Evolutionary conservation across 164 flowering plant genomes (phyloP).

Genomic region (Akebia trifoliata): DNA sequence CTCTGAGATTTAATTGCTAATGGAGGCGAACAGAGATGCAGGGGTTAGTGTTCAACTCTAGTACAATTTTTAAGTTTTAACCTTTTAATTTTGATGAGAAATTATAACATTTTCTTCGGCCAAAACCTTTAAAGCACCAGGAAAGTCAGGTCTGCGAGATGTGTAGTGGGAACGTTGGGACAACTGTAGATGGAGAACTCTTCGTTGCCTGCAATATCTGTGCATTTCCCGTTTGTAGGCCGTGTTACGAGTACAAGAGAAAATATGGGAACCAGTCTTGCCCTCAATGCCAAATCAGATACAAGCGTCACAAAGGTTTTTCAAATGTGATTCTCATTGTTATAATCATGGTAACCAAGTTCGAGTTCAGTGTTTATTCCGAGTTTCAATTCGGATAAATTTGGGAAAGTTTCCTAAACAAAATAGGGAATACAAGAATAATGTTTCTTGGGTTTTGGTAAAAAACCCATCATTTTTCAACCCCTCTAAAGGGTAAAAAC

Average conservation of each 20-base stretch:
- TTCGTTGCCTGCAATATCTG: slow-evolving; percentile 56
- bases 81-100: not conserved
- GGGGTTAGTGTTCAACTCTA: not conserved
- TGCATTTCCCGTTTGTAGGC: slow-evolving; percentile 57
- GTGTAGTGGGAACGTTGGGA: slow-evolving; percentile 43
- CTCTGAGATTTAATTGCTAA: too few relatives aligned
- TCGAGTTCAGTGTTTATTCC: too few relatives aligned
- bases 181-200: slow-evolving; percentile 35
- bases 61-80: not conserved
- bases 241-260: slow-evolving; percentile 58
- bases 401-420: too few relatives aligned
- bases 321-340: not conserved
- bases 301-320: slow-evolving; percentile 49
- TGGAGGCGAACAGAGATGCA: slow-evolving; percentile 3
- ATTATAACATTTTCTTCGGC: slow-evolving; percentile 16
- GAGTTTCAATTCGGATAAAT: too few relatives aligned
- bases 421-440: too few relatives aligned
- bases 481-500: too few relatives aligned
- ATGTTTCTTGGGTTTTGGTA: too few relatives aligned
- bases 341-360: too few relatives aligned
- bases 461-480: too few relatives aligned
- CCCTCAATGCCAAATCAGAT: slow-evolving; percentile 58
- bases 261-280: slow-evolving; percentile 49
- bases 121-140: slow-evolving; percentile 28
- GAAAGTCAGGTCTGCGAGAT: slow-evolving; percentile 48